Percentiles rank a stretch among this genome's conserved stretches.
Conservation (phyloP, 768 basidiomycete species). For the Tremella yokohamensis region DNA sequence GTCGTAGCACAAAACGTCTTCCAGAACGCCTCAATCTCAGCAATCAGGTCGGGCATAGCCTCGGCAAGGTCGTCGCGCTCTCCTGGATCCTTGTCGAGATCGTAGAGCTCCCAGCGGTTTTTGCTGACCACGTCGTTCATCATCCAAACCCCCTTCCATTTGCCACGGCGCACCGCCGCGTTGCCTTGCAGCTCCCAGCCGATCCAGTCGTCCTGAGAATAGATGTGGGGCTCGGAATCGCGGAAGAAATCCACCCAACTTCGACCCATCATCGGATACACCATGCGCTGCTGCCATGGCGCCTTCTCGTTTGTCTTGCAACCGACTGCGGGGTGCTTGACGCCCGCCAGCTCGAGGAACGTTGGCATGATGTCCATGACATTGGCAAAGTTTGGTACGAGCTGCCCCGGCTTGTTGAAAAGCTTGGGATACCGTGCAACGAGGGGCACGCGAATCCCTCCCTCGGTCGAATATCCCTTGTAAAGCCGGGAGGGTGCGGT, state of each 20-base stretch:
- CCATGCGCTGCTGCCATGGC: too few species aligned
- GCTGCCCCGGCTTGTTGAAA: not conserved
- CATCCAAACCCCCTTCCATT: slow-evolving; percentile 27
- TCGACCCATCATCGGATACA: too few species aligned
- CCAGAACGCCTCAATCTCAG: too few species aligned
- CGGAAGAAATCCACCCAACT: not conserved
- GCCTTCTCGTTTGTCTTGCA: not conserved
- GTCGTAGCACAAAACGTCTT: too few species aligned
- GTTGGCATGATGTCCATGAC: slow-evolving; percentile 36
- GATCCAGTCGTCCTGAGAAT: not conserved
- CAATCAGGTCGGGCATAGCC: slow-evolving; percentile 15
- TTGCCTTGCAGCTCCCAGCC: slow-evolving; percentile 7
- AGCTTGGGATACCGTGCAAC: slow-evolving; percentile 23
- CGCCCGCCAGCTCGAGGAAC: slow-evolving; percentile 12
- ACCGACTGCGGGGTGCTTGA: not conserved
- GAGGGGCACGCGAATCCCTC: slow-evolving; percentile 29
- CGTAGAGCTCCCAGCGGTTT: slow-evolving; percentile 20
- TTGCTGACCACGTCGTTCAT: slow-evolving; percentile 4
- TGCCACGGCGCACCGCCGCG: slow-evolving; percentile 25
- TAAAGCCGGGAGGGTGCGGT: slow-evolving; percentile 31
- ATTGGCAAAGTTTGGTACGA: slow-evolving; percentile 22
- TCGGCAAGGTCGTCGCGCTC: slow-evolving; percentile 19
- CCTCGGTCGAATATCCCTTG: slow-evolving; percentile 16
- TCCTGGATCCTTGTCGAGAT: slow-evolving; percentile 15
- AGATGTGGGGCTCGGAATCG: slow-evolving; percentile 4